Evolutionary conservation across 495 filamentous ascomycete genomes (phyloP), one percentile per base, ranked within the genome.

Genomic region (Tuber magnatum): DNA sequence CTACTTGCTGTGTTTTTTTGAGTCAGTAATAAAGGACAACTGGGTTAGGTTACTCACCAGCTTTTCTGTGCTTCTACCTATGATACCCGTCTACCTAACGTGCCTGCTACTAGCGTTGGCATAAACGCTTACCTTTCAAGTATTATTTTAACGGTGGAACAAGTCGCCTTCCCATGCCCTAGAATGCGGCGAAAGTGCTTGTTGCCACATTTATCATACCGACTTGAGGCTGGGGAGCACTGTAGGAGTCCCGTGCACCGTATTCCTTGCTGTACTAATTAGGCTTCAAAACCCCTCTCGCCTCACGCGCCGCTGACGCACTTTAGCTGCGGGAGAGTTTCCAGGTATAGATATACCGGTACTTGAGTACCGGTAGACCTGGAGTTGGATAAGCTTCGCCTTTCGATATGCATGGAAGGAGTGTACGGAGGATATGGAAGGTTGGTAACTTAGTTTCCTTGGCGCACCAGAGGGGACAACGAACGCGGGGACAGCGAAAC

Each of bases 161-260:
- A 61, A 28, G n/a, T 32, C 3, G n/a, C 51, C n/a, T 28, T 56
- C 51, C 51, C 0, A 10, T 61, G 3, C 9, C n/a, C 3, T 28
- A 28, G n/a, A 14, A 16, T 32, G 51, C 9, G 51, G n/a, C n/a
- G 51, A 28, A 4, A 61, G n/a, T 14, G n/a, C n/a, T n/a, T 61
- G 20, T 61, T n/a, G 10, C n/a, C 51, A 24, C 51, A 61, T 61
- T n/a, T n/a, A n/a, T n/a, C n/a, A n/a, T 61, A 32, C 51, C 51
- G 51, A n/a, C 51, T n/a, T 28, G n/a, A n/a, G 10, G 51, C 51
- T 28, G n/a, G 7, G 10, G 51, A 28, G 51, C 1, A 35, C 7
- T 0, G 20, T 51, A 51, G 0, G 0, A 3, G 2, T 1, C 16
- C 22, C 5, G 0, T 46, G 0, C 22, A 3, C n/a, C n/a, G 10